A percentile compares a stretch with the other conserved stretches of the same genome.
phyloP scores from a whole-genome alignment of 1,139 yeast genomes.

The Candida glucosophila region DNA sequence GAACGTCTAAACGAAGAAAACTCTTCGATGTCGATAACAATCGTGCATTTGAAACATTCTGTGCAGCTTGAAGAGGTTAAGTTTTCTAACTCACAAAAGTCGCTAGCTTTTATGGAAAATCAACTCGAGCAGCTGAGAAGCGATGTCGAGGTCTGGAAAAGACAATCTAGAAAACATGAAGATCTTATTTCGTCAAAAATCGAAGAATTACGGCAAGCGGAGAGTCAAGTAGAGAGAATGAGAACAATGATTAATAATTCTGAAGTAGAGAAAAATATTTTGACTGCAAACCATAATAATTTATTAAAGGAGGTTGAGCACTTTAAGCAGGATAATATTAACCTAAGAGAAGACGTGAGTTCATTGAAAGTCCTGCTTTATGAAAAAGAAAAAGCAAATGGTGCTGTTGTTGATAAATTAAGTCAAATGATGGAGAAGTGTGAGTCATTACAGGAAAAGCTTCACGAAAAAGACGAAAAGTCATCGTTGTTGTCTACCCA shows the following conservation, averaged over 20 bases:
- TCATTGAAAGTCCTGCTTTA: conserved; percentile 54
- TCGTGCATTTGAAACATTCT: conserved; percentile 22
- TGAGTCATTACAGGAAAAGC: conserved; percentile 42
- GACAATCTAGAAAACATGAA: conserved; percentile 50
- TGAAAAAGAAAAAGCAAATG: conserved; percentile 51
- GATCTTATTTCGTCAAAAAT: conserved; percentile 44
- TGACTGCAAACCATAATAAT: conserved; percentile 43
- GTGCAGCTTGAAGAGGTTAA: conserved; percentile 28
- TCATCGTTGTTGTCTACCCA: conserved; percentile 38
- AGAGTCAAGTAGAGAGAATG: conserved; percentile 39
- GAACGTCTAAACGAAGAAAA: conserved; percentile 16
- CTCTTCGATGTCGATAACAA: conserved; percentile 23
- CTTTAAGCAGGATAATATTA: conserved; percentile 50
- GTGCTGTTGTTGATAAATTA: conserved; percentile 44
- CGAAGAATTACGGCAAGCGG: conserved; percentile 49
- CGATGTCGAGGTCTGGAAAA: conserved; percentile 37
- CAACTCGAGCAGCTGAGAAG: conserved; percentile 44
- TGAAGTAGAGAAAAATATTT: conserved; percentile 46
- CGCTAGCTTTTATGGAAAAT: conserved; percentile 36
- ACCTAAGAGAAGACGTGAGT: conserved; percentile 50
- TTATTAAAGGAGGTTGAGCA: conserved; percentile 46
- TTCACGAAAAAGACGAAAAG: conserved; percentile 44
- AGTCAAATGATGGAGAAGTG: conserved; percentile 41
- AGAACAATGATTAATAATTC: conserved; percentile 41
- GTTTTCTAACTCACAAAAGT: conserved; percentile 19